phyloP scores from a whole-genome alignment of 768 basidiomycete genomes.

The Tubosaeta sp. region DNA sequence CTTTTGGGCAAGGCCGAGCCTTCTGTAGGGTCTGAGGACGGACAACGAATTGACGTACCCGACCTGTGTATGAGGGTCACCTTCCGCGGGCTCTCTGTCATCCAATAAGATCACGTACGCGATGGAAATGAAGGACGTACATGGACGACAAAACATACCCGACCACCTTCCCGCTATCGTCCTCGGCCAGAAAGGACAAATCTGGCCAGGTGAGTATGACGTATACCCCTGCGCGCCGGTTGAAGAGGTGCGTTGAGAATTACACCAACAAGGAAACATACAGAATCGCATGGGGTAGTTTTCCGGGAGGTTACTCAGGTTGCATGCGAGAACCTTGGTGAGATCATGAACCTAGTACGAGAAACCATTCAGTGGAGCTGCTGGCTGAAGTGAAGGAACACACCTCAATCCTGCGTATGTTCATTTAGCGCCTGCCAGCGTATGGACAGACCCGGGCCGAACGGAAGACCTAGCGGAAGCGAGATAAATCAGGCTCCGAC shows the following conservation, averaged over 20 bases:
- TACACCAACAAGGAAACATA: slow-evolving; percentile 10
- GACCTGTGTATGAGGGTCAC: slow-evolving; percentile 5
- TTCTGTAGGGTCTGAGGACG: slow-evolving; percentile 26
- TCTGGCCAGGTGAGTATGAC: slow-evolving; percentile 50
- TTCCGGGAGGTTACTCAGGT: slow-evolving; percentile 51
- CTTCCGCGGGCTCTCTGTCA: slow-evolving; percentile 23
- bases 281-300: slow-evolving; percentile 37
- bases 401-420: slow-evolving; percentile 29
- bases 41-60: slow-evolving; percentile 29
- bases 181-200: slow-evolving; percentile 50
- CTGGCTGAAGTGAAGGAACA: background rate
- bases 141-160: slow-evolving; percentile 57
- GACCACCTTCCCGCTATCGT: slow-evolving; percentile 45
- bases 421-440: slow-evolving; percentile 21
- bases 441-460: background rate
- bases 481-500: slow-evolving; percentile 8
- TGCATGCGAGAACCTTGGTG: slow-evolving; percentile 46
- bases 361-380: background rate
- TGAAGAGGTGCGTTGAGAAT: background rate
- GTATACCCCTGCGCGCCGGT: slow-evolving; percentile 37
- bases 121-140: slow-evolving; percentile 29
- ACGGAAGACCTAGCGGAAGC: background rate
- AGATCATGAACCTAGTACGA: slow-evolving; percentile 42
- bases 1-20: slow-evolving; percentile 25
- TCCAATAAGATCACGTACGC: slow-evolving; percentile 1